Percentiles rank a stretch among this genome's conserved stretches.
These are phyloP conservation scores for Mortierella sp. DNA, from an alignment of 371 early-diverging fungal genomes.

Conservation along the genomic window DNA sequence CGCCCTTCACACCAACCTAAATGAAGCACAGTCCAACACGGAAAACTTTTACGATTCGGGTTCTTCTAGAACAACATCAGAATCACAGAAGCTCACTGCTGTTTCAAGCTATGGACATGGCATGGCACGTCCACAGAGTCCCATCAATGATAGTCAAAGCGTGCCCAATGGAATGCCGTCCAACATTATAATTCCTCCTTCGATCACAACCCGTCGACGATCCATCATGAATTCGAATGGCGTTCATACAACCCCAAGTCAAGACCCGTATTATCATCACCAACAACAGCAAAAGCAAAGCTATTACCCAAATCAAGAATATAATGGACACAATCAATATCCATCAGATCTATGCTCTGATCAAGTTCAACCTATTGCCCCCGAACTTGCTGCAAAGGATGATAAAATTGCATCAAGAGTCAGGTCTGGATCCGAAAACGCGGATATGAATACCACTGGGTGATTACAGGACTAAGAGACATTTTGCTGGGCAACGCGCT, in stretches of 20 bases:
- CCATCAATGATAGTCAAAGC: background rate
- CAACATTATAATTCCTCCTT: slow-evolving; percentile 36
- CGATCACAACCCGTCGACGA: slow-evolving; percentile 44
- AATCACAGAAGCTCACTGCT: background rate
- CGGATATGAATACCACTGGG: background rate
- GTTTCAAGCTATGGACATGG: background rate
- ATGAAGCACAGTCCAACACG: too few species aligned
- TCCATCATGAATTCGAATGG: slow-evolving; percentile 26
- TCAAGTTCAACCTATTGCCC: background rate
- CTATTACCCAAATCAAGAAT: background rate
- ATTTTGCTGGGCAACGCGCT: too few species aligned
- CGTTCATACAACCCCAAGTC: background rate
- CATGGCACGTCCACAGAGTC: background rate
- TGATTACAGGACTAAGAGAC: too few species aligned
- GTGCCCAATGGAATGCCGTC: background rate
- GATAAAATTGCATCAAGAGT: background rate
- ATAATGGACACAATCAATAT: background rate
- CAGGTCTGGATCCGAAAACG: background rate
- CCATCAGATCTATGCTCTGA: background rate
- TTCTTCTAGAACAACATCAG: background rate
- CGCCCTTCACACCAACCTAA: background rate
- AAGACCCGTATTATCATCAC: background rate
- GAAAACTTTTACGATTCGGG: too few species aligned
- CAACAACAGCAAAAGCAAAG: background rate
- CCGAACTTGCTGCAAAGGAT: background rate